These are phyloP conservation scores for Mycena indigotica DNA, from an alignment of 768 basidiomycete genomes.

Conservation along the genomic window DNA sequence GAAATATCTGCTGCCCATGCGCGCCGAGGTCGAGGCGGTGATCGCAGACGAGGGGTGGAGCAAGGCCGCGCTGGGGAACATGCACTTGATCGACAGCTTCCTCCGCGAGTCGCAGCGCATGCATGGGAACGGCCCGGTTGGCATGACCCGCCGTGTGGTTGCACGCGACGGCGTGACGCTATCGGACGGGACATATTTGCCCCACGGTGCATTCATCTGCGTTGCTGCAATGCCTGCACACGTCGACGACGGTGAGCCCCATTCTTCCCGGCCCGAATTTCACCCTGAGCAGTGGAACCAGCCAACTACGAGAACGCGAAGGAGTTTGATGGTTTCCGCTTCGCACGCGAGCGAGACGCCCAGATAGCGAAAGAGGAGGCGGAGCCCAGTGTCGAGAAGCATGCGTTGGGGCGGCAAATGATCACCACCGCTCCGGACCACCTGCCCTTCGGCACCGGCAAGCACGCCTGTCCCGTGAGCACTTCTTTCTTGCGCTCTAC, in stretches of 20 bases:
- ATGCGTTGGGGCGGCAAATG: slow-evolving; percentile 21
- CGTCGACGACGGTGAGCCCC: background rate
- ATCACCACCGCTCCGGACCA: slow-evolving; percentile 15
- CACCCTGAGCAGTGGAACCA: background rate
- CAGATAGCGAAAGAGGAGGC: background rate
- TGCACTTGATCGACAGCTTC: slow-evolving; percentile 49
- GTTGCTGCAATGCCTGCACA: slow-evolving; percentile 11
- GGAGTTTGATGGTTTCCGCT: slow-evolving; percentile 6
- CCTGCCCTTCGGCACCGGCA: slow-evolving; percentile 18
- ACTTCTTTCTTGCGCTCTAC: background rate
- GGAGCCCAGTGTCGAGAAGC: background rate
- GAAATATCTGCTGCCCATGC: slow-evolving; percentile 31
- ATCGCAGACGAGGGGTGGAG: slow-evolving; percentile 40
- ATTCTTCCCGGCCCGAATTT: background rate
- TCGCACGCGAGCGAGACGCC: slow-evolving; percentile 3
- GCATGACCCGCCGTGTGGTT: slow-evolving; percentile 30
- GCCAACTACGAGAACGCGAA: slow-evolving; percentile 1
- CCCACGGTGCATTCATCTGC: slow-evolving; percentile 26
- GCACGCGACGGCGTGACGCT: slow-evolving; percentile 32
- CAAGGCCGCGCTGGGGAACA: slow-evolving; percentile 40
- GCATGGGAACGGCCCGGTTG: slow-evolving; percentile 25
- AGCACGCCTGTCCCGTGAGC: slow-evolving; percentile 17
- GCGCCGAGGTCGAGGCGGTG: slow-evolving; percentile 35
- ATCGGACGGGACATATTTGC: slow-evolving; percentile 31
- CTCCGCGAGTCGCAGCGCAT: slow-evolving; percentile 43